phyloP scores from a whole-genome alignment of 208 protist genomes.

The Acanthamoeba quina region DNA sequence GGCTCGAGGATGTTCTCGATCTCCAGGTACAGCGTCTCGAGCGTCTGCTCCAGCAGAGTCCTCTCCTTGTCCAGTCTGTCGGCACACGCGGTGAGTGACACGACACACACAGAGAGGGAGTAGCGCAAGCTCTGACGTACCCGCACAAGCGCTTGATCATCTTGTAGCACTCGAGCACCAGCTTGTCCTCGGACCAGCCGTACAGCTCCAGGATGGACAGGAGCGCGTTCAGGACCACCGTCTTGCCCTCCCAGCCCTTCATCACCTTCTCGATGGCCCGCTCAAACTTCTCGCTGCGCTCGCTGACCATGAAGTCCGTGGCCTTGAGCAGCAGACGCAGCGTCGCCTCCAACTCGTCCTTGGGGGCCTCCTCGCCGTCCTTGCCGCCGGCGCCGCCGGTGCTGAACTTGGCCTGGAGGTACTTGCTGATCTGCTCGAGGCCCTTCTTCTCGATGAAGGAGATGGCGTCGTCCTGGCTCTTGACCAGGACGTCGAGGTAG shows the following conservation, averaged over 20 bases:
- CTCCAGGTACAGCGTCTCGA: slow-evolving; percentile 16
- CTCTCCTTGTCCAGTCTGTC: slow-evolving; percentile 44
- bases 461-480: slow-evolving; percentile 19
- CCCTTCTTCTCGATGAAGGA: slow-evolving; percentile 46
- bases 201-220: slow-evolving; percentile 21
- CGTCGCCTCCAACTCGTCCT: slow-evolving; percentile 6
- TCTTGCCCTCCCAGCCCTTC: slow-evolving; percentile 40
- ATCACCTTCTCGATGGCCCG: slow-evolving; percentile 28
- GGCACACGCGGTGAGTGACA: background rate
- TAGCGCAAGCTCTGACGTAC: background rate
- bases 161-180: slow-evolving; percentile 30
- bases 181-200: slow-evolving; percentile 24
- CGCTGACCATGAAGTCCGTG: slow-evolving; percentile 35
- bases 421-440: slow-evolving; percentile 30
- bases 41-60: slow-evolving; percentile 17
- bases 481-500: slow-evolving; percentile 44
- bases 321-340: slow-evolving; percentile 4
- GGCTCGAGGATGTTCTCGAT: slow-evolving; percentile 36
- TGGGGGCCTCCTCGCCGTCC: background rate
- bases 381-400: background rate
- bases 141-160: slow-evolving; percentile 22
- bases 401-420: slow-evolving; percentile 7
- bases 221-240: background rate
- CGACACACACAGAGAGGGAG: too few species aligned
- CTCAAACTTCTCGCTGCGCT: slow-evolving; percentile 34